Conservation (phyloP, 371 early-diverging fungal genomes). For the Mucor lusitanicus region DNA sequence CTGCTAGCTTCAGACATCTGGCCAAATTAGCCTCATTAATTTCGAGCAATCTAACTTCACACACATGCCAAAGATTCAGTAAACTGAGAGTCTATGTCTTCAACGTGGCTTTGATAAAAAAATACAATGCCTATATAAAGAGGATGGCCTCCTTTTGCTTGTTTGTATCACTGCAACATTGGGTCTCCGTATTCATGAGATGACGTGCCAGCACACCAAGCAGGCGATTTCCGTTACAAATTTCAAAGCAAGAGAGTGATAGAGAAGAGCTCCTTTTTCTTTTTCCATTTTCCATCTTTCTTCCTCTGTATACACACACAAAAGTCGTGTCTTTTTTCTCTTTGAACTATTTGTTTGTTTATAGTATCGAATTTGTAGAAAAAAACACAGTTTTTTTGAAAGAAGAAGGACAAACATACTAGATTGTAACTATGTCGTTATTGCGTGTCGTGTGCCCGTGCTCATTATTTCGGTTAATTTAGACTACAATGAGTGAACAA, state of each 20-base stretch:
- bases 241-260: not conserved
- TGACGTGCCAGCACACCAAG: not conserved
- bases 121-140: not conserved
- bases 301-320: not conserved
- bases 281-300: not conserved
- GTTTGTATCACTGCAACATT: not conserved
- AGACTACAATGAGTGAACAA: constrained; percentile 62
- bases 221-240: not conserved
- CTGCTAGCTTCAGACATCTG: too few relatives aligned
- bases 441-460: not conserved
- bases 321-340: constrained; percentile 1
- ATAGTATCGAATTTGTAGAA: not conserved
- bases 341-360: not conserved
- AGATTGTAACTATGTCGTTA: not conserved
- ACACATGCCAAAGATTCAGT: too few relatives aligned
- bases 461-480: not conserved
- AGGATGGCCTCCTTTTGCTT: not conserved
- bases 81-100: too few relatives aligned
- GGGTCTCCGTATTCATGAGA: not conserved
- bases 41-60: too few relatives aligned
- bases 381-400: not conserved
- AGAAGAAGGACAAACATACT: not conserved
- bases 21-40: too few relatives aligned
- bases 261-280: not conserved
- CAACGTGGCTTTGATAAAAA: not conserved